A percentile compares a stretch with the other conserved stretches of the same genome.
Evolutionary conservation across 352 stramenopile genomes (phyloP).

Genomic region (Phytophthora crassamura): DNA sequence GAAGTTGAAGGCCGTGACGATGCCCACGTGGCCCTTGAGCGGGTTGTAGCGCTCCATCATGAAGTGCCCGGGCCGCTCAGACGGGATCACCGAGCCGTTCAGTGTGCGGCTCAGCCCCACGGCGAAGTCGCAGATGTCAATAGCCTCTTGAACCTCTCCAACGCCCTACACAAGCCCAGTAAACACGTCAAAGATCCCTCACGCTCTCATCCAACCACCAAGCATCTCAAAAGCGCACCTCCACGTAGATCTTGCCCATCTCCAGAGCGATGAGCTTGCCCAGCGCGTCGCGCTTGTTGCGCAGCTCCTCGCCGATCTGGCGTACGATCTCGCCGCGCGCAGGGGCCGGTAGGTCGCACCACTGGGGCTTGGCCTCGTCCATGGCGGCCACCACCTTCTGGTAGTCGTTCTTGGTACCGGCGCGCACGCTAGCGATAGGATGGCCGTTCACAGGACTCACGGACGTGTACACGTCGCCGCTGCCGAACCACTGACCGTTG

Average conservation of each 20-base stretch:
- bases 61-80: slow-evolving; percentile 90
- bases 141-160: slow-evolving; percentile 93
- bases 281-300: slow-evolving; percentile 89
- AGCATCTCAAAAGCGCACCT: slow-evolving; percentile 42
- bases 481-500: slow-evolving; percentile 89
- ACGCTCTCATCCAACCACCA: neutral
- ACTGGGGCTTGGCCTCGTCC: slow-evolving; percentile 84
- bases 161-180: slow-evolving; percentile 63
- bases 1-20: slow-evolving; percentile 96
- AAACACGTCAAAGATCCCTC: slow-evolving; percentile 5
- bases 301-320: slow-evolving; percentile 91
- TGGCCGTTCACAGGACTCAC: slow-evolving; percentile 88
- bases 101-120: slow-evolving; percentile 91
- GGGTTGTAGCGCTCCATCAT: slow-evolving; percentile 96
- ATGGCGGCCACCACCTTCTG: slow-evolving; percentile 83
- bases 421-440: slow-evolving; percentile 83
- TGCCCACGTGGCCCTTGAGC: slow-evolving; percentile 92
- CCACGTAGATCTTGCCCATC: slow-evolving; percentile 95
- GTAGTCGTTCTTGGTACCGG: slow-evolving; percentile 86
- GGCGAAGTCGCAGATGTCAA: slow-evolving; percentile 95
- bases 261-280: slow-evolving; percentile 92
- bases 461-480: slow-evolving; percentile 80
- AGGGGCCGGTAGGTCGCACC: slow-evolving; percentile 88
- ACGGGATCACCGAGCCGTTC: slow-evolving; percentile 91
- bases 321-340: slow-evolving; percentile 92